These are phyloP conservation scores for Solanum sejunctum DNA, from an alignment of 257 asterid genomes.

Conservation along the genomic window DNA sequence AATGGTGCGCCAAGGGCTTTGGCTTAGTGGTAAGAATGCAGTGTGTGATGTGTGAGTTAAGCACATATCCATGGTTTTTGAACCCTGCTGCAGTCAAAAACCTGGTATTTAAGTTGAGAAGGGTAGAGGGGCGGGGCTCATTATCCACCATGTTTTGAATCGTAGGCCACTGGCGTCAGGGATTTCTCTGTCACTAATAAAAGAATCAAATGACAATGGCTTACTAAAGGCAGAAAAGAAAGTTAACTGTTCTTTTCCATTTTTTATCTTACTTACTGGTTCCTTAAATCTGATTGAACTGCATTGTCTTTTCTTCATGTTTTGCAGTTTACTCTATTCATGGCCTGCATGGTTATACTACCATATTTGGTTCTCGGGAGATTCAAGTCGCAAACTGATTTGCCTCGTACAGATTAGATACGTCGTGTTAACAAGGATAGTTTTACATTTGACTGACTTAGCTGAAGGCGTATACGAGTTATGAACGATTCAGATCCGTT, in stretches of 20 bases:
- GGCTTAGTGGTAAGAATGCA: neutral
- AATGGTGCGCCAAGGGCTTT: neutral
- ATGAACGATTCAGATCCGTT: neutral
- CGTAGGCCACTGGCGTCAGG: neutral
- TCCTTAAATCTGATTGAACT: neutral
- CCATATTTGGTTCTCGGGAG: conserved; percentile 37
- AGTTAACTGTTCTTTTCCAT: neutral
- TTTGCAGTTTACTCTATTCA: conserved; percentile 55
- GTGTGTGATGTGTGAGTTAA: neutral
- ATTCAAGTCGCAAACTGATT: conserved; percentile 28
- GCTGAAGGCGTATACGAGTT: neutral
- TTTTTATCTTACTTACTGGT: neutral
- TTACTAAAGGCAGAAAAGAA: neutral
- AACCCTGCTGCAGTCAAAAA: neutral
- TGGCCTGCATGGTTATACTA: conserved; percentile 47
- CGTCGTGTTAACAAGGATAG: neutral
- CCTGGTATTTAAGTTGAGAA: neutral
- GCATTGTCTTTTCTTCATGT: neutral
- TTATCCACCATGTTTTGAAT: neutral
- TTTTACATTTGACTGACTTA: neutral
- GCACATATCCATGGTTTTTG: neutral
- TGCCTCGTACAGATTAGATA: conserved; percentile 41
- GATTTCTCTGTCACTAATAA: neutral
- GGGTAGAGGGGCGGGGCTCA: neutral
- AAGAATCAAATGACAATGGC: neutral